Conservation (phyloP, 768 basidiomycete species). For the Xerocomellus amylosporus region DNA sequence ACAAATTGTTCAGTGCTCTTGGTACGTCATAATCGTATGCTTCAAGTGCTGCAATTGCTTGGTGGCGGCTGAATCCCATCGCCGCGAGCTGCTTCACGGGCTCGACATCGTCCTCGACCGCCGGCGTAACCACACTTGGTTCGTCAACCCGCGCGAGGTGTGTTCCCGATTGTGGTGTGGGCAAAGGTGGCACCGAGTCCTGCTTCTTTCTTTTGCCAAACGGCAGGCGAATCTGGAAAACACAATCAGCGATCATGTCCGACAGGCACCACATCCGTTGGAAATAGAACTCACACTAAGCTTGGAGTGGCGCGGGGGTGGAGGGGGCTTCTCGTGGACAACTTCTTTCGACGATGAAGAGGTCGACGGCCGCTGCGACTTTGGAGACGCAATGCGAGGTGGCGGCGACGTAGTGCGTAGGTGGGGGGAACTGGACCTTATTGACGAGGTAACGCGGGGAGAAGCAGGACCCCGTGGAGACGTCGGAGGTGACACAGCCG, state of each 20-base stretch:
- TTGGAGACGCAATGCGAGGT: slow-evolving; percentile 53
- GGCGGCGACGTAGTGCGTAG: slow-evolving; percentile 46
- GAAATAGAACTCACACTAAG: slow-evolving; percentile 58
- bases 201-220: slow-evolving; percentile 77
- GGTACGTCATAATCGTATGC: slow-evolving; percentile 79
- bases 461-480: slow-evolving; percentile 38
- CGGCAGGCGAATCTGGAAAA: slow-evolving; percentile 62
- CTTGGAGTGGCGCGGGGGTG: slow-evolving; percentile 63
- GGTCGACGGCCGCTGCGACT: slow-evolving; percentile 53
- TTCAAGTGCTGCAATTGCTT: slow-evolving; percentile 84
- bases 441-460: slow-evolving; percentile 27
- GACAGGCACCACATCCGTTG: not conserved
- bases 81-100: slow-evolving; percentile 74
- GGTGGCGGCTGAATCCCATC: slow-evolving; percentile 87
- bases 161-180: slow-evolving; percentile 29
- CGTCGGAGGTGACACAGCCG: slow-evolving; percentile 38
- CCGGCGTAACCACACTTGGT: slow-evolving; percentile 42
- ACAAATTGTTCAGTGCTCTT: slow-evolving; percentile 71
- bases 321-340: slow-evolving; percentile 52
- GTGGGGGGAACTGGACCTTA: slow-evolving; percentile 41
- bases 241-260: slow-evolving; percentile 6
- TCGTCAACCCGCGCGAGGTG: slow-evolving; percentile 48
- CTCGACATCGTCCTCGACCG: slow-evolving; percentile 68
- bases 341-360: slow-evolving; percentile 53
- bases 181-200: slow-evolving; percentile 46